phyloP scores from a whole-genome alignment of 805 yeast genomes.

The Blastobotrys attinorum region DNA sequence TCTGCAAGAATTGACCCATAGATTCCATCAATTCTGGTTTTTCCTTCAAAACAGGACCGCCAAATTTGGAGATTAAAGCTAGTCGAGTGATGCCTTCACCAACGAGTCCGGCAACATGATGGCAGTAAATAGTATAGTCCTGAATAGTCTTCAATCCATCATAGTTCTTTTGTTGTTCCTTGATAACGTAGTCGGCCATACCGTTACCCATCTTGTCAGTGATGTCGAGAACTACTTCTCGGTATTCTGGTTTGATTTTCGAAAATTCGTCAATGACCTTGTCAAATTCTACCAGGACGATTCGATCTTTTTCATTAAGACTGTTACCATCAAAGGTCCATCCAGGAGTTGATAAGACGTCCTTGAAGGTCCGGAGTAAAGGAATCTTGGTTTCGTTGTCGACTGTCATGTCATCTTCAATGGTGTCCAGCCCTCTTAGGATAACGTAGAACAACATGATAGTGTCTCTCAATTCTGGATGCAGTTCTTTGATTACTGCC shows the following conservation, averaged over 20 bases:
- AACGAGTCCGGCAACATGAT: slow-evolving; percentile 95
- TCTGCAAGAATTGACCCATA: slow-evolving; percentile 94
- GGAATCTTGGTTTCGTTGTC: slow-evolving; percentile 66
- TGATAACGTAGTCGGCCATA: slow-evolving; percentile 86
- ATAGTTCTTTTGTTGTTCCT: slow-evolving; percentile 61
- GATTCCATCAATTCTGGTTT: slow-evolving; percentile 58
- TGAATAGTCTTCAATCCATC: slow-evolving; percentile 70
- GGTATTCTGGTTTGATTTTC: slow-evolving; percentile 64
- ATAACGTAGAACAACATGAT: slow-evolving; percentile 76
- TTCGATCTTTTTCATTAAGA: slow-evolving; percentile 73
- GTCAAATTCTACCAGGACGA: slow-evolving; percentile 75
- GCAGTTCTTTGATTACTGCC: slow-evolving; percentile 85
- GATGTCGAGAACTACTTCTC: slow-evolving; percentile 68
- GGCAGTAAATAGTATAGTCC: slow-evolving; percentile 89
- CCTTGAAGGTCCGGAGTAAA: slow-evolving; percentile 57
- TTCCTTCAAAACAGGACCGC: slow-evolving; percentile 44
- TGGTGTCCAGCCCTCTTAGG: slow-evolving; percentile 85
- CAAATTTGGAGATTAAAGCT: slow-evolving; percentile 67
- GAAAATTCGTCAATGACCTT: slow-evolving; percentile 62
- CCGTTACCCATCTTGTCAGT: slow-evolving; percentile 91
- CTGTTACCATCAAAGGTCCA: slow-evolving; percentile 75
- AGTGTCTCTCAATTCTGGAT: slow-evolving; percentile 79
- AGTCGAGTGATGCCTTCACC: slow-evolving; percentile 91
- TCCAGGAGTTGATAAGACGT: slow-evolving; percentile 51
- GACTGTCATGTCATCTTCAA: slow-evolving; percentile 93